Percentiles rank a stretch among this genome's conserved stretches.
Evolutionary conservation across 1,139 yeast species (phyloP).

Genomic region (Nadsonia commutata): DNA sequence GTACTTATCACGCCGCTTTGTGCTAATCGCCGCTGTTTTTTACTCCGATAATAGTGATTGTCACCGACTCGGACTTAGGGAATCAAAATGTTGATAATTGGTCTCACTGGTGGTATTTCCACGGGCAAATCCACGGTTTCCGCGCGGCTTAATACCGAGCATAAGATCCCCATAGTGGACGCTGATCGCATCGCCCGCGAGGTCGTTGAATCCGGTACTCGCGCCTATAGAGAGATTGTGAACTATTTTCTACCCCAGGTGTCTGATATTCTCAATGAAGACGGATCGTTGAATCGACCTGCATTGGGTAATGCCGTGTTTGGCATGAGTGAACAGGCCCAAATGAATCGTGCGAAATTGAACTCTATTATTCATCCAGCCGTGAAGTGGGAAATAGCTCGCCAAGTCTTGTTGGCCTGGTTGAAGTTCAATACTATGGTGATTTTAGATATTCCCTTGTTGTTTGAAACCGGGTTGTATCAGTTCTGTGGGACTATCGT

Average conservation of each 20-base stretch:
- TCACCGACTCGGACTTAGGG: too few relatives aligned
- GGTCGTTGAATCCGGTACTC: slow-evolving; percentile 67
- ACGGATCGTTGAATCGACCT: slow-evolving; percentile 39
- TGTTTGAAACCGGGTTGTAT: slow-evolving; percentile 69
- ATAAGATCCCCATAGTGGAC: slow-evolving; percentile 53
- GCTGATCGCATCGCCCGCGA: slow-evolving; percentile 83
- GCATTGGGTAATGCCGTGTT: slow-evolving; percentile 72
- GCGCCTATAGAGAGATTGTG: slow-evolving; percentile 55
- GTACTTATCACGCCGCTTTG: too few relatives aligned
- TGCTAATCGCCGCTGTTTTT: too few relatives aligned
- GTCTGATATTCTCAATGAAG: slow-evolving; percentile 36
- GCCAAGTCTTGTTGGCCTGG: slow-evolving; percentile 47
- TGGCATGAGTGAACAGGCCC: slow-evolving; percentile 40
- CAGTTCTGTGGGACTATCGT: slow-evolving; percentile 56
- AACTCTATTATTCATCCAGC: slow-evolving; percentile 85
- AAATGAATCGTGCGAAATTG: slow-evolving; percentile 33
- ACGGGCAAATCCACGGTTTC: slow-evolving; percentile 93
- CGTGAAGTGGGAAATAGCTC: slow-evolving; percentile 52
- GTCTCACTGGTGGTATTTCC: slow-evolving; percentile 93
- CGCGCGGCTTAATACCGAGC: slow-evolving; percentile 33
- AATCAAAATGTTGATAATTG: slow-evolving; percentile 63
- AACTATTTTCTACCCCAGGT: slow-evolving; percentile 40
- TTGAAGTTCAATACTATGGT: slow-evolving; percentile 37
- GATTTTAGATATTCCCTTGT: slow-evolving; percentile 74
- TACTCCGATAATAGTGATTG: too few relatives aligned